phyloP scores from a whole-genome alignment of 2,329 filamentous ascomycete genomes.

The Pyrenophora tritici-repentis region DNA sequence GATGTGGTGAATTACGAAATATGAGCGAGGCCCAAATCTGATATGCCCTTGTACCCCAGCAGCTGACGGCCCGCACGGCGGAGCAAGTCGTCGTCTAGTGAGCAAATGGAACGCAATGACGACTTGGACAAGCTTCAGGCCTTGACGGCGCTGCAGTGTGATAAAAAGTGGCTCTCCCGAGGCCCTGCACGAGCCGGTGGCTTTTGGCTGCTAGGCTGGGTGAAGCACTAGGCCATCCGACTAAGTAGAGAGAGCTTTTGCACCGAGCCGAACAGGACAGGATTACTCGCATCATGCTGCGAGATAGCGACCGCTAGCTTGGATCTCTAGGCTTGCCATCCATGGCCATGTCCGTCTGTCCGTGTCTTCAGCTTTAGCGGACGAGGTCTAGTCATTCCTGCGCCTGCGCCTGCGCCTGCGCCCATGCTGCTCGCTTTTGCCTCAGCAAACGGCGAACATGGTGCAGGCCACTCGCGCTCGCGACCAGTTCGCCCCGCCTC shows the following conservation, averaged over 20 bases:
- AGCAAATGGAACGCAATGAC: constrained; percentile 24
- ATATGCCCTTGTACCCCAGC: constrained; percentile 19
- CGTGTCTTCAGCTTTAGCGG: constrained; percentile 13
- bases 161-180: constrained; percentile 15
- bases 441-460: constrained; percentile 27
- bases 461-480: constrained; percentile 20
- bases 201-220: constrained; percentile 8
- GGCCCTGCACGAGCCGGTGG: constrained; percentile 18
- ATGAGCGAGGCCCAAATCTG: constrained; percentile 20
- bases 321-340: constrained; percentile 28
- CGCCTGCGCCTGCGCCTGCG: constrained; percentile 14
- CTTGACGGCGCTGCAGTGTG: constrained; percentile 20
- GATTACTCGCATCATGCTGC: constrained; percentile 33
- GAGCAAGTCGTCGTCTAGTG: constrained; percentile 21
- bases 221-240: too few relatives aligned
- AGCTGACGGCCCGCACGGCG: constrained; percentile 30
- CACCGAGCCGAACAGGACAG: constrained; percentile 14
- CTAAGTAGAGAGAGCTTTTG: not conserved
- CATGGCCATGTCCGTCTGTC: not conserved
- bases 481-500: constrained; percentile 20
- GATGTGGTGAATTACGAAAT: constrained; percentile 17
- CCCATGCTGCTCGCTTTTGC: constrained; percentile 26
- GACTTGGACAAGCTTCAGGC: constrained; percentile 18
- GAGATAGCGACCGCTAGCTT: constrained; percentile 32
- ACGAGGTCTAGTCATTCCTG: constrained; percentile 4